A percentile compares a stretch with the other conserved stretches of the same genome.
These are phyloP conservation scores for Meyerozyma smithsonii DNA, from an alignment of 1,139 yeast genomes.

Conservation along the genomic window DNA sequence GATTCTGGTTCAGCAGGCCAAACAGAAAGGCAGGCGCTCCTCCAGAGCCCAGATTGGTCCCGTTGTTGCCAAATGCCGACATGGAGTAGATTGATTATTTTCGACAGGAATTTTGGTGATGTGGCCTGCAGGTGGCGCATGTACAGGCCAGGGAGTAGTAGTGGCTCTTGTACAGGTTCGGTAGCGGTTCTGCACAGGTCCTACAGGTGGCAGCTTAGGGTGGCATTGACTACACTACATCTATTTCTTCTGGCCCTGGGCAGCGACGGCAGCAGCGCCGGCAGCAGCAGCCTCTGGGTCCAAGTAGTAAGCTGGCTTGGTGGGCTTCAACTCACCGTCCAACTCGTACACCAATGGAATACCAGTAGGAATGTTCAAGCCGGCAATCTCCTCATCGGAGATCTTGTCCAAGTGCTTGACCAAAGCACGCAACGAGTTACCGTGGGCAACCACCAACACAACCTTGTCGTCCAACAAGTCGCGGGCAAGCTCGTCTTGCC, in stretches of 20 bases:
- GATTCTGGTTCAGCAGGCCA: neutral
- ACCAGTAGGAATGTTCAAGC: slow-evolving; percentile 97
- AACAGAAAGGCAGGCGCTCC: slow-evolving; percentile 4
- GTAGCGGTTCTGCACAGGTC: neutral
- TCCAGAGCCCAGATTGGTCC: slow-evolving; percentile 1
- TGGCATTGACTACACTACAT: slow-evolving; percentile 15
- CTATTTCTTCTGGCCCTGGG: slow-evolving; percentile 77
- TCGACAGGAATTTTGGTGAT: neutral
- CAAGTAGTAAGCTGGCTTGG: slow-evolving; percentile 91
- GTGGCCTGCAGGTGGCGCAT: neutral
- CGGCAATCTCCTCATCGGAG: slow-evolving; percentile 89
- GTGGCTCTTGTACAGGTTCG: too few relatives aligned
- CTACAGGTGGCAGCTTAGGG: too few relatives aligned
- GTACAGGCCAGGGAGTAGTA: too few relatives aligned
- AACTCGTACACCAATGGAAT: slow-evolving; percentile 97
- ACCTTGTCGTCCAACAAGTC: slow-evolving; percentile 85
- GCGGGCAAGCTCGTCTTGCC: slow-evolving; percentile 89
- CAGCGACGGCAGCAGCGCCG: slow-evolving; percentile 99
- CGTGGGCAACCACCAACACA: slow-evolving; percentile 94
- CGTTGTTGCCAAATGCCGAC: slow-evolving; percentile 1
- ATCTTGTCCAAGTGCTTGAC: slow-evolving; percentile 95
- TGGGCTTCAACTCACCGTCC: slow-evolving; percentile 81
- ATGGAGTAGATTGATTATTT: neutral
- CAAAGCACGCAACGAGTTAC: slow-evolving; percentile 95
- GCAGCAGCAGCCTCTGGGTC: slow-evolving; percentile 99